Base-by-base conservation (phyloP, 2,329 filamentous ascomycete genomes). In the Botrytis sinoallii region DNA sequence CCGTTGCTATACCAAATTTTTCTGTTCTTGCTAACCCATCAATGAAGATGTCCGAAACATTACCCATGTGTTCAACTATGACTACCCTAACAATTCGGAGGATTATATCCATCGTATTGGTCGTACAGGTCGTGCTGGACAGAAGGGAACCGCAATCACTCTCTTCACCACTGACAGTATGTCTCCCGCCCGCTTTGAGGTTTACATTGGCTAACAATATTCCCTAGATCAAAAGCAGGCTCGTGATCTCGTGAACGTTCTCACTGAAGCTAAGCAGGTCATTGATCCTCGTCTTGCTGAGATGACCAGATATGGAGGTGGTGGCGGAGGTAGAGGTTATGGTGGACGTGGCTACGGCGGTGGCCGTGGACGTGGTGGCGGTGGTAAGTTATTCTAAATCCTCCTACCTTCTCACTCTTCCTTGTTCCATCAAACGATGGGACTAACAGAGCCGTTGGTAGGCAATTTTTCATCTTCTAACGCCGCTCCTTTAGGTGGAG, bases 1-100 rank as follows among this genome's bases (percentile, higher is more conserved):
- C 86, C 84, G 84, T 88, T 90, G 88, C 87, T 87, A 87, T 86
- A 85, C 80, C 82, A 81, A 46, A 83, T 83, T 81, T 84, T 84
- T 87, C 86, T 86, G 85, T 87, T 88, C 86, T 85, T 90, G 90
- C 94, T 97, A 97, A 97, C 93, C 88, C 89, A 84, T 88, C 83
- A 86, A 84, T 87, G 83, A 98, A 98, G 96, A 99, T 92, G 96
- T 99, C 88, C 95, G 95, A 87, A 97, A 99, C 89, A 99, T 99
- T 88, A 98, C 96, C 86, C 96, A 99, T 87, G 96, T 99, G 86
- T 90, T 99, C 87, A 98, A 98, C 91, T 98, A 98, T 93, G 96
- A 98, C 85, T 98, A 98, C 86, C 95, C 95, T 84, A 98, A 98
- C 88, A 98, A 98, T 85, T 90, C 96, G 81, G 96, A 99, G 87